Conservation (phyloP, 805 yeast species). For the Candida awuae region DNA sequence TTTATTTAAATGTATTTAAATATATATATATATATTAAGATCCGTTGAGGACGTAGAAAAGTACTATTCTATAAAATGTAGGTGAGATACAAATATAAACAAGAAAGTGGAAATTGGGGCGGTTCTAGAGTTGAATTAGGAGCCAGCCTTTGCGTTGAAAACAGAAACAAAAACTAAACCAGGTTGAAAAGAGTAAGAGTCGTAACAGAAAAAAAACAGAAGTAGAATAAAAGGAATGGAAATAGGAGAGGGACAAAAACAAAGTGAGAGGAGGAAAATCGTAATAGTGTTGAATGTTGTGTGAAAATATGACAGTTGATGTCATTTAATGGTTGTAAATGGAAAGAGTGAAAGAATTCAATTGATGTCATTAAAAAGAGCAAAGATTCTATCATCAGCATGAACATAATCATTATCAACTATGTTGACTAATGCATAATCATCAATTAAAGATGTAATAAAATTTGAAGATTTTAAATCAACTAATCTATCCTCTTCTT, state of each 20-base stretch:
- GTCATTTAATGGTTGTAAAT: constrained; percentile 4
- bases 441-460: constrained; percentile 40
- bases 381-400: constrained; percentile 48
- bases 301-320: constrained; percentile 14
- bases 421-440: constrained; percentile 72
- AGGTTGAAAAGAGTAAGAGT: constrained; percentile 1
- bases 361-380: constrained; percentile 37
- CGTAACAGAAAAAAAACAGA: constrained; percentile 2
- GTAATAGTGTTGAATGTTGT: not conserved
- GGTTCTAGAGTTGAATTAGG: constrained; percentile 2
- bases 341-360: not conserved
- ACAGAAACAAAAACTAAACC: not conserved
- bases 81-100: constrained; percentile 4
- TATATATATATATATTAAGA: no score
- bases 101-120: not conserved
- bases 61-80: constrained; percentile 10
- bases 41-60: constrained; percentile 18
- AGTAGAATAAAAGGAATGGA: not conserved
- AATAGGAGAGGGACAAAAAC: not conserved
- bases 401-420: constrained; percentile 75
- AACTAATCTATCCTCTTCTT: constrained; percentile 14
- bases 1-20: no score
- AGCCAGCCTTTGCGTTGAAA: constrained; percentile 2
- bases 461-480: constrained; percentile 30
- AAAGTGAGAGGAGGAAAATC: not conserved